Evolutionary conservation across 169 alveolate species (phyloP), one percentile per base, ranked within the genome.

Genomic region (Eimeria tenella): DNA sequence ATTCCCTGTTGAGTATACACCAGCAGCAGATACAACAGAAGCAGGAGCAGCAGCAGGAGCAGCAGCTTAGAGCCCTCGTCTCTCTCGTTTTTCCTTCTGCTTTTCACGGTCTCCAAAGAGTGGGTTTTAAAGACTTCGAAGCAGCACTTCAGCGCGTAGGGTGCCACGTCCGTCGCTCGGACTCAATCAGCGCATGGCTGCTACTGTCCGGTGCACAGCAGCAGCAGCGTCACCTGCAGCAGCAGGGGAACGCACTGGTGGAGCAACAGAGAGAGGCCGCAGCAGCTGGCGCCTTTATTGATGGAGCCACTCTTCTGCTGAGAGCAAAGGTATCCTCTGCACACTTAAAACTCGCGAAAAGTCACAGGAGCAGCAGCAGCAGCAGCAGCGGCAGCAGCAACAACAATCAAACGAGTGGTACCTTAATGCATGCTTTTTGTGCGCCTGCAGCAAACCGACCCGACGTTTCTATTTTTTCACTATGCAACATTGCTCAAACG

Each of bases 381-480:
- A 73, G 25, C 25, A 73, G 83, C 83, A 73, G 60, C 86, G 15
- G 86, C 63, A 50, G 86, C 65, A 19, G 58, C 84, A 42, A 56
- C 84, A 74, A n/a, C 65, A 75, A 8, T 17, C 6, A n/a, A 11
- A 50, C 49, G 31, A 75, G 42, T 11, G 19, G 86, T 50, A 8
- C 5, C 42, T 52, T 6, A 62, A 5, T 74, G 84, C 84, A 17
- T 25, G 23, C 31, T 17, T 25, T 4, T 31, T 75, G 86, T 52
- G 73, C 70, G 93, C 74, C 31, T 65, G 87, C 94, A 89, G 94
- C 94, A 89, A 89, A 89, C 94, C n/a, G 94, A 89, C 71, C 94
- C 94, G 60, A 89, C 79, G 0, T 89, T 89, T 53, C 81, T 89
- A 77, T 89, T 89, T 23, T 70, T 89, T n/a, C 58, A 56, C 55